Base-by-base conservation (phyloP, 2,329 filamentous ascomycete species). In the Stenocarpella maydis region DNA sequence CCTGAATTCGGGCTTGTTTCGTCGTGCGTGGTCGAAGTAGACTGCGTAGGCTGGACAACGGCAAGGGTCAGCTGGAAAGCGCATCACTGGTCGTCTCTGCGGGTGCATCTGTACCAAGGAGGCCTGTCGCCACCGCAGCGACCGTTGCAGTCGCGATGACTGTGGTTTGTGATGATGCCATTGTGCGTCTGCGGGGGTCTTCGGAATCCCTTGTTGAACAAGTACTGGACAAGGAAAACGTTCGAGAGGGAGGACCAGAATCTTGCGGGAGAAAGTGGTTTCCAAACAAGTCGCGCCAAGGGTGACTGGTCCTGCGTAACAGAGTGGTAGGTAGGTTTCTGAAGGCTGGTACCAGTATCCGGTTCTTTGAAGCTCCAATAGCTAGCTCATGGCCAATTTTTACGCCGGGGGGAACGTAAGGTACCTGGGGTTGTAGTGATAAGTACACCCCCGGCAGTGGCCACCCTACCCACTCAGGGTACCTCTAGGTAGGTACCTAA, bases 11-110 rank as follows among this genome's bases (percentile, higher is more conserved):
- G 88, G 82, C 75, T 90, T 84, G 77, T 83, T 85, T 73, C 90
- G 88, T 74, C 90, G 86, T 78, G 87, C 85, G 77, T 90, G 87
- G 80, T 92, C 90, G 80, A 92, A 92, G 82, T 90, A 92, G 74
- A 88, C 79, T 73, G 86, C 89, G 76, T 92, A 92, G 74, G 87
- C 88, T 90, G 75, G 47, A 34, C 67, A 65, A 31, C 21, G 39
- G 69, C 71, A 45, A 58, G 37, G 71, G 67, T 68, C 24, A 68
- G 65, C 65, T 43, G 17, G 15, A 47, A 41, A 52, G 43, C 31
- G 43, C 34, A 43, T 47, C 34, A 45, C 41, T 37, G 21, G 12
- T 34, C 31, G 47, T 52, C 31, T 45, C 17, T 34, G 55, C 12
- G n/a, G 45, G 65, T 31, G 43, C 41, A 49, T 24, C 34, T 31